Evolutionary conservation across 1,139 yeast genomes (phyloP).

Genomic region (Blastobotrys serpentis): DNA sequence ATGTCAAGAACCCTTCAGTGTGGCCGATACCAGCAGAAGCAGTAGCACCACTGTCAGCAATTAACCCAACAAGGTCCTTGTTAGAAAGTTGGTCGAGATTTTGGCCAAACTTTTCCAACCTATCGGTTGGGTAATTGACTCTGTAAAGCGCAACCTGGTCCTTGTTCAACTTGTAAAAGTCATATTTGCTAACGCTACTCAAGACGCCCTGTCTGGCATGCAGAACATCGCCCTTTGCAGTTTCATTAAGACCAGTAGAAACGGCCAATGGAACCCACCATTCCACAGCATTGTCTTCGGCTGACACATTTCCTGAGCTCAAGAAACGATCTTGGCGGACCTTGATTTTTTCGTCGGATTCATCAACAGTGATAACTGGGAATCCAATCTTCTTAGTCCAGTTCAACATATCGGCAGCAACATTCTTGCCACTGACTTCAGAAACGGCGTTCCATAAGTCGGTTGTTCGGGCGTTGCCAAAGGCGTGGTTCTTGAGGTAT

Average conservation of each 20-base stretch:
- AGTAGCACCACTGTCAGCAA: slow-evolving; percentile 61
- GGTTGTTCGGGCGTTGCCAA: slow-evolving; percentile 71
- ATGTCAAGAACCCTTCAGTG: slow-evolving; percentile 52
- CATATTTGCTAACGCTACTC: slow-evolving; percentile 41
- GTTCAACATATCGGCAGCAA: slow-evolving; percentile 65
- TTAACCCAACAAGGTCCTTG: slow-evolving; percentile 63
- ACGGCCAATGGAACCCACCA: slow-evolving; percentile 85
- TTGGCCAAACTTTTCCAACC: slow-evolving; percentile 42
- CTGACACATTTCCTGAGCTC: slow-evolving; percentile 73
- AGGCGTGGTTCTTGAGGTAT: slow-evolving; percentile 69
- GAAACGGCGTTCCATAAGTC: slow-evolving; percentile 79
- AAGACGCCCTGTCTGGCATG: slow-evolving; percentile 54
- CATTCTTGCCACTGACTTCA: slow-evolving; percentile 73
- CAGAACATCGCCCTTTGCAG: slow-evolving; percentile 51
- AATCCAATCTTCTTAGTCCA: slow-evolving; percentile 86
- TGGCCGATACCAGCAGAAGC: slow-evolving; percentile 59
- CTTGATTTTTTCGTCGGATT: slow-evolving; percentile 45
- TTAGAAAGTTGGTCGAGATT: slow-evolving; percentile 49
- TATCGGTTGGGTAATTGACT: slow-evolving; percentile 59
- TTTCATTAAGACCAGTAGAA: slow-evolving; percentile 55
- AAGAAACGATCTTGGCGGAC: slow-evolving; percentile 74
- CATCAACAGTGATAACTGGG: slow-evolving; percentile 70
- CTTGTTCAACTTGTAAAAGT: slow-evolving; percentile 75
- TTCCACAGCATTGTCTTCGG: slow-evolving; percentile 65
- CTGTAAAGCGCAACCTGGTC: slow-evolving; percentile 83